Conservation (phyloP, 148 eudicot species). For the Rhododendron molle region DNA sequence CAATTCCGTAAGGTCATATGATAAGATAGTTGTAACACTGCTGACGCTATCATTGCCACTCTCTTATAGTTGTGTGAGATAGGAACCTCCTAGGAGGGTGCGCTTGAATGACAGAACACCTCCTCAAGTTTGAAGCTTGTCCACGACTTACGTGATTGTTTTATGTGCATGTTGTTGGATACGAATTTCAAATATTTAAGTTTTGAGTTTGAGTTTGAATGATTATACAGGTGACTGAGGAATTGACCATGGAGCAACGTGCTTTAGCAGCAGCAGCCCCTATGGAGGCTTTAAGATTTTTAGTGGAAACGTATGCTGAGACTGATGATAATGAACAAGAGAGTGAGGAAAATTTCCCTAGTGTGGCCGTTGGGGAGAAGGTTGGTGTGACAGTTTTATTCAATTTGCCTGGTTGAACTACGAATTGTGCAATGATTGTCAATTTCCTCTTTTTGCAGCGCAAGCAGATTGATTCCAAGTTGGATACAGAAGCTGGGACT, state of each 20-base stretch:
- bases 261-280: slow-evolving; percentile 66
- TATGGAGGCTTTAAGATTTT: slow-evolving; percentile 66
- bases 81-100: background rate
- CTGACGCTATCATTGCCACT: background rate
- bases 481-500: slow-evolving; percentile 30
- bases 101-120: background rate
- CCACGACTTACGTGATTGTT: background rate
- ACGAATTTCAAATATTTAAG: background rate
- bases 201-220: background rate
- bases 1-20: background rate
- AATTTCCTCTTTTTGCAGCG: slow-evolving; percentile 29
- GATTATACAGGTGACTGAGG: slow-evolving; percentile 26
- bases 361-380: slow-evolving; percentile 50
- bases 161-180: background rate
- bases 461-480: slow-evolving; percentile 35
- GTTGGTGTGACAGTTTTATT: slow-evolving; percentile 29
- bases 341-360: slow-evolving; percentile 14
- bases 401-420: background rate
- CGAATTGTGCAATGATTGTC: slow-evolving; percentile 1
- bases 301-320: slow-evolving; percentile 28
- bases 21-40: background rate
- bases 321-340: slow-evolving; percentile 32
- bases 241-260: slow-evolving; percentile 54
- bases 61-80: background rate
- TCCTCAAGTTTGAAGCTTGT: background rate